Evolutionary conservation across 2,329 filamentous ascomycete species (phyloP), one percentile per base, ranked within the genome.

Genomic region (Aspergillus piperis): DNA sequence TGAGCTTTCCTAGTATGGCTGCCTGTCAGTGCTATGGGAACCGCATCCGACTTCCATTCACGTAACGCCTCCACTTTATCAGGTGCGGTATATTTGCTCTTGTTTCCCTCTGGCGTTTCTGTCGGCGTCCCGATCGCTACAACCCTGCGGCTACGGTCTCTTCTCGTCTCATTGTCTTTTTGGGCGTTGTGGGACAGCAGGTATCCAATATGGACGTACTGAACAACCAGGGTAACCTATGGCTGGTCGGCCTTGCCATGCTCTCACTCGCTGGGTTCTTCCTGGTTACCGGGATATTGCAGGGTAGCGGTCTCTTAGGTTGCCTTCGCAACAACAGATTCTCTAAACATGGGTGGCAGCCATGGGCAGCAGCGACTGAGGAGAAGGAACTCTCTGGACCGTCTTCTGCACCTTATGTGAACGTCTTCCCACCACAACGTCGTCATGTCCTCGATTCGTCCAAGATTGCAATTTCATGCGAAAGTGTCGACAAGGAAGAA

Each of bases 371-470:
- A 8, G 84, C 82, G 1, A 81, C 82, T 2, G 76, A 78, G n/a
- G 82, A 81, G 68, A 76, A 75, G 63, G 59, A 75, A 54, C 59
- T 71, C 42, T 69, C 67, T 13, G 72, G 73, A 54, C 61, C 68
- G 30, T 58, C 62, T 10, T 61, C 71, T 3, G 63, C 74, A 15
- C 72, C 77, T 54, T 84, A 83, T 70, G 74, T 69, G n/a, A 73
- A 79, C 58, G 74, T 76, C 0, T 81, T 86, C 25, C 86, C 86
- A 6, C 84, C 85, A 2, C 81, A 79, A 53, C 79, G 82, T 47
- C 78, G 83, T 54, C 76, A 81, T 47, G 72, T 74, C 0, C 75
- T 86, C 19, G 71, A 73, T 25, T 71, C 76, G 7, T 58, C 76
- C 5, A 58, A 57, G 8, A 27, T 41, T 23, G 59, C 61, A 23